A percentile compares a stretch with the other conserved stretches of the same genome.
phyloP scores from a whole-genome alignment of 768 basidiomycete species.

The Rhodosporidiobolus sp. region DNA sequence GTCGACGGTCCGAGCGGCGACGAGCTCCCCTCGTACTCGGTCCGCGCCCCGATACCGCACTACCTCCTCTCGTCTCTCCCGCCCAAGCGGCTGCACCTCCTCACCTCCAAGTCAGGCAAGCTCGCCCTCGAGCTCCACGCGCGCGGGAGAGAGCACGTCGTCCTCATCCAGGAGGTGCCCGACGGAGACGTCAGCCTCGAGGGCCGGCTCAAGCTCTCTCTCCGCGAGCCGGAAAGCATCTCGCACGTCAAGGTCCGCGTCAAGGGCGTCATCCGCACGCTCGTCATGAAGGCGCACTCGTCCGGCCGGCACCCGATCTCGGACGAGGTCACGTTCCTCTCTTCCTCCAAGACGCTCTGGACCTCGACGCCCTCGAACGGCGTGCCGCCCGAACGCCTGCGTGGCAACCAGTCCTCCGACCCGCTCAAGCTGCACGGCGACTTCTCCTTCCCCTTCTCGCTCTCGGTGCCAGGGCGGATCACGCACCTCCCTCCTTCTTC shows the following conservation, averaged over 20 bases:
- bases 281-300: constrained; percentile 26
- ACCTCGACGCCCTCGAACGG: neutral
- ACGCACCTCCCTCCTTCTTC: constrained; percentile 6
- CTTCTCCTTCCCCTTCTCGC: constrained; percentile 28
- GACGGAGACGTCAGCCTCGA: neutral
- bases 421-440: constrained; percentile 22
- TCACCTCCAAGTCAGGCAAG: constrained; percentile 19
- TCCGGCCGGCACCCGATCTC: constrained; percentile 22
- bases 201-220: constrained; percentile 1
- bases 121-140: constrained; percentile 17
- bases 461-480: constrained; percentile 17
- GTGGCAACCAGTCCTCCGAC: constrained; percentile 18
- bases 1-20: neutral
- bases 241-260: constrained; percentile 25
- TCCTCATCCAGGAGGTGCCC: constrained; percentile 22
- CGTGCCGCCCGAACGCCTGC: neutral
- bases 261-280: constrained; percentile 34
- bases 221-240: constrained; percentile 21
- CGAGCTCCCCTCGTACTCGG: constrained; percentile 7
- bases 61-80: constrained; percentile 4
- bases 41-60: neutral
- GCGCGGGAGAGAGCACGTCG: constrained; percentile 18
- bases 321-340: constrained; percentile 31
- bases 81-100: constrained; percentile 13
- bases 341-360: constrained; percentile 10